Percentiles rank a stretch among this genome's conserved stretches.
These are phyloP conservation scores for Nakaseomyces nivariensis DNA, from an alignment of 1,139 yeast species.

Conservation along the genomic window DNA sequence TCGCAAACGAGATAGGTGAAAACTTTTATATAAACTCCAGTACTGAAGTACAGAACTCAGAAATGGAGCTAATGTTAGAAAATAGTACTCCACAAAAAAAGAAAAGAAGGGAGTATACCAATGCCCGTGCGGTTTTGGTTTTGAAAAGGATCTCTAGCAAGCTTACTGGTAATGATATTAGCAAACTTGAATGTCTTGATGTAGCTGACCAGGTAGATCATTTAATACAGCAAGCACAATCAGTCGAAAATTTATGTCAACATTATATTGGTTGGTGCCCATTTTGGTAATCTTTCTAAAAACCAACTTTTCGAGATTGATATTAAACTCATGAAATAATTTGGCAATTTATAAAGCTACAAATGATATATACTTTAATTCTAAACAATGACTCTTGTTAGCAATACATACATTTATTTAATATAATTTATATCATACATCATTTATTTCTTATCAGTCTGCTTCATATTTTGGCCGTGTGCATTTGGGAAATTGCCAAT, in stretches of 20 bases:
- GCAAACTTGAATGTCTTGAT: conserved; percentile 56
- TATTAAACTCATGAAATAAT: neutral
- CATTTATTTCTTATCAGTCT: neutral
- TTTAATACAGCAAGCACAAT: conserved; percentile 90
- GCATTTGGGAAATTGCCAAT: neutral
- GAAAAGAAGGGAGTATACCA: conserved; percentile 39
- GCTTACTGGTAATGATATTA: conserved; percentile 87
- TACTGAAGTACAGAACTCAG: conserved; percentile 35
- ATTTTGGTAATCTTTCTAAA: conserved; percentile 58
- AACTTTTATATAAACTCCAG: neutral
- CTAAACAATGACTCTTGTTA: neutral
- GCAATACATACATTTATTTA: neutral
- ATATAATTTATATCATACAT: neutral
- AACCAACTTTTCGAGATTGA: neutral
- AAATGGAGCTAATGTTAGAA: conserved; percentile 46
- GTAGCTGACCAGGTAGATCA: conserved; percentile 90
- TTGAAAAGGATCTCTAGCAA: conserved; percentile 85
- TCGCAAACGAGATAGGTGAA: conserved; percentile 60
- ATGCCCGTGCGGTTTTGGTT: conserved; percentile 87
- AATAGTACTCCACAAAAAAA: conserved; percentile 62
- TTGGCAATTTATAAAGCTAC: neutral
- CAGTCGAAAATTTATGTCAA: conserved; percentile 90
- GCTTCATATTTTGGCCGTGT: neutral
- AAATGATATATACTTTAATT: neutral
- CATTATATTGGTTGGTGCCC: conserved; percentile 99